These are phyloP conservation scores for Daldinia eschscholtzii DNA, from an alignment of 2,329 filamentous ascomycete species.

Conservation along the genomic window DNA sequence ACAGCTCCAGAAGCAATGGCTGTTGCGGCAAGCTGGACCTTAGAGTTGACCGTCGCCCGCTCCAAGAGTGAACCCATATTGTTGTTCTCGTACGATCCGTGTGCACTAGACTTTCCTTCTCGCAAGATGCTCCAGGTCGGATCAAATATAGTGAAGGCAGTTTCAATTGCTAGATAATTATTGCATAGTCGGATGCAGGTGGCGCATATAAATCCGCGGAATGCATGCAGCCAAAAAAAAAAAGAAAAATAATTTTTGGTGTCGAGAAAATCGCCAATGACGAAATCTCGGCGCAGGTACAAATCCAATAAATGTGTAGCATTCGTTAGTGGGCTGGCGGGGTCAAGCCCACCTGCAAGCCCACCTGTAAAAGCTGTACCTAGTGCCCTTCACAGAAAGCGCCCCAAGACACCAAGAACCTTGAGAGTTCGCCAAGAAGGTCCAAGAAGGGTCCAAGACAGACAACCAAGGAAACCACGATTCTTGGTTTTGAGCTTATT, in stretches of 20 bases:
- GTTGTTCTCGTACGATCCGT: neutral
- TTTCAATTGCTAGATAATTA: neutral
- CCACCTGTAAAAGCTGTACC: neutral
- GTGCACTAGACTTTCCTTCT: neutral
- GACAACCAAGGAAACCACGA: constrained; percentile 7
- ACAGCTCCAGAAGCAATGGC: constrained; percentile 74
- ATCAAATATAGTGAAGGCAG: neutral
- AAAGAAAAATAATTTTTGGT: constrained; percentile 1
- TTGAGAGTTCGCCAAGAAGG: constrained; percentile 19
- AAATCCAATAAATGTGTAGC: neutral
- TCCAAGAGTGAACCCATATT: constrained; percentile 56
- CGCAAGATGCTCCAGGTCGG: neutral
- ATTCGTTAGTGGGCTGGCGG: constrained; percentile 5
- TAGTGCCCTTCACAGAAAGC: neutral
- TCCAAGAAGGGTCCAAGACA: constrained; percentile 15
- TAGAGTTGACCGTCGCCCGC: constrained; percentile 60
- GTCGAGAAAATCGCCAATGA: constrained; percentile 4
- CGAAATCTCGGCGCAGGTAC: constrained; percentile 22
- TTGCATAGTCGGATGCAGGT: neutral
- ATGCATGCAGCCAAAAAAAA: neutral
- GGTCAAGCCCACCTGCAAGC: neutral
- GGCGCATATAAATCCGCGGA: neutral
- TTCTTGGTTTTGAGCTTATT: constrained; percentile 32
- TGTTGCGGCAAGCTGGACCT: constrained; percentile 76
- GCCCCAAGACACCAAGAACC: neutral